Conservation (phyloP, 1,284 basidiomycete species). For the Moesziomyces globuligerus region DNA sequence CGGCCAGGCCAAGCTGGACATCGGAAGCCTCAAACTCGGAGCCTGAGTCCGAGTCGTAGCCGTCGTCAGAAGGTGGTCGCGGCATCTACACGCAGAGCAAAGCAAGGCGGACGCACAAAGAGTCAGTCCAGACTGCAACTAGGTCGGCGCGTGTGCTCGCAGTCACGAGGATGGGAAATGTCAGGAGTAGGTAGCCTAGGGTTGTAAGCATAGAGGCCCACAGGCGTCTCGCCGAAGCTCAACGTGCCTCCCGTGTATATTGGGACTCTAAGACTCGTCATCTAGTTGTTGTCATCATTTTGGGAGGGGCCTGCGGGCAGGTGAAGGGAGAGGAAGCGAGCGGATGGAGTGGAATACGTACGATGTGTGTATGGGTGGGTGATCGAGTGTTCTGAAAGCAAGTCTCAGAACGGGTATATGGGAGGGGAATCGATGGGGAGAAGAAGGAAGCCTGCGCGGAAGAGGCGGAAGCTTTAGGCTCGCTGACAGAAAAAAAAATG, state of each 20-base stretch:
- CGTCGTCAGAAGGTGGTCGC: slow-evolving; percentile 47
- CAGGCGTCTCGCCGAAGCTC: slow-evolving; percentile 31
- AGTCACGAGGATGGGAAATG: no score
- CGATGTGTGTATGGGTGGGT: slow-evolving; percentile 9
- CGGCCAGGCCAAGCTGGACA: slow-evolving; percentile 62
- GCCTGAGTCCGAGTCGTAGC: slow-evolving; percentile 58
- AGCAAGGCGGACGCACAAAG: slow-evolving; percentile 16
- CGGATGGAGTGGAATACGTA: slow-evolving; percentile 13
- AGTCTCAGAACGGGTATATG: slow-evolving; percentile 49
- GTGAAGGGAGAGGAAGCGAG: neutral
- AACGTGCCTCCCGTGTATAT: slow-evolving; percentile 44
- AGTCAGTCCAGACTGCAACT: no score
- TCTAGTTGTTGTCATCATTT: slow-evolving; percentile 60
- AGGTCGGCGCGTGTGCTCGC: neutral
- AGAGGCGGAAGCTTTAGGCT: neutral
- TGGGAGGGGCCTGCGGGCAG: neutral
- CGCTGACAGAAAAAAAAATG: slow-evolving; percentile 2
- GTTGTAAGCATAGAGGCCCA: slow-evolving; percentile 56
- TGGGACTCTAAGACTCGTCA: slow-evolving; percentile 62
- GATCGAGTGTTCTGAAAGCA: slow-evolving; percentile 46
- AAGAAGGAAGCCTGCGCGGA: slow-evolving; percentile 10
- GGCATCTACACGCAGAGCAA: slow-evolving; percentile 34
- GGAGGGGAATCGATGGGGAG: slow-evolving; percentile 37
- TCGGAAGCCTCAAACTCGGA: slow-evolving; percentile 53
- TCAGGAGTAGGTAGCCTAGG: slow-evolving; percentile 63